phyloP scores from a whole-genome alignment of 768 basidiomycete genomes.

The Coprinellus micaceus region DNA sequence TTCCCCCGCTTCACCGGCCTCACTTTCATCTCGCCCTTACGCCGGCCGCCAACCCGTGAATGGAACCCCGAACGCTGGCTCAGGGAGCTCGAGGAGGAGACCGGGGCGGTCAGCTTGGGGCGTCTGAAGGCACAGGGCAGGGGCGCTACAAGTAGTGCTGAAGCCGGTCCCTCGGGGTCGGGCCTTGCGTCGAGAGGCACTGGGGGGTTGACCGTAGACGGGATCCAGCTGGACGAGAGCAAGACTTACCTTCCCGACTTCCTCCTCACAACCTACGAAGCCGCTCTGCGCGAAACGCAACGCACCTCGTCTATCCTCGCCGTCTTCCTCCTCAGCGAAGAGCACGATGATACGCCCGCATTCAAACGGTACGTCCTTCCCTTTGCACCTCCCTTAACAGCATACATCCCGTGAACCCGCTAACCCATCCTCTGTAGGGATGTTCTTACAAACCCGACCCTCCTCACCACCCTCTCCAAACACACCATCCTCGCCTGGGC shows the following conservation, averaged over 20 bases:
- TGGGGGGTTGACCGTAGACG: conserved; percentile 7
- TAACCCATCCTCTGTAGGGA: conserved; percentile 36
- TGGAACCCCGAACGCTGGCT: conserved; percentile 67
- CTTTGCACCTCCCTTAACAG: not conserved
- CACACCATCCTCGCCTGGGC: conserved; percentile 88
- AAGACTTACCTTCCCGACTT: conserved; percentile 74
- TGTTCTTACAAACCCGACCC: conserved; percentile 69
- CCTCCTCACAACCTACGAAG: conserved; percentile 75
- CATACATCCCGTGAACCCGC: not conserved
- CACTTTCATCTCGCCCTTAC: conserved; percentile 41
- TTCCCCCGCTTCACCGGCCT: conserved; percentile 52
- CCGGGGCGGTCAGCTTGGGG: conserved; percentile 64
- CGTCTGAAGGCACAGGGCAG: conserved; percentile 28
- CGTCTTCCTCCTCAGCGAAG: conserved; percentile 78
- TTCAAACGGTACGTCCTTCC: conserved; percentile 68
- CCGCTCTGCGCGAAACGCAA: conserved; percentile 66
- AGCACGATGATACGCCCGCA: conserved; percentile 84
- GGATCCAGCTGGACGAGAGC: conserved; percentile 28
- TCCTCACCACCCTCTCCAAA: conserved; percentile 66
- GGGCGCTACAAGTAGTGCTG: conserved; percentile 33
- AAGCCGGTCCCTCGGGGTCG: conserved; percentile 33
- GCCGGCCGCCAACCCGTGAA: conserved; percentile 25
- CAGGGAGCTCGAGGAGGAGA: conserved; percentile 78
- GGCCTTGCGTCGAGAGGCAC: conserved; percentile 38
- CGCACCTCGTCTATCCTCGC: conserved; percentile 72